Evolutionary conservation across 306 rosid species (phyloP), one percentile per base, ranked within the genome.

Genomic region (Sicyos edulis): DNA sequence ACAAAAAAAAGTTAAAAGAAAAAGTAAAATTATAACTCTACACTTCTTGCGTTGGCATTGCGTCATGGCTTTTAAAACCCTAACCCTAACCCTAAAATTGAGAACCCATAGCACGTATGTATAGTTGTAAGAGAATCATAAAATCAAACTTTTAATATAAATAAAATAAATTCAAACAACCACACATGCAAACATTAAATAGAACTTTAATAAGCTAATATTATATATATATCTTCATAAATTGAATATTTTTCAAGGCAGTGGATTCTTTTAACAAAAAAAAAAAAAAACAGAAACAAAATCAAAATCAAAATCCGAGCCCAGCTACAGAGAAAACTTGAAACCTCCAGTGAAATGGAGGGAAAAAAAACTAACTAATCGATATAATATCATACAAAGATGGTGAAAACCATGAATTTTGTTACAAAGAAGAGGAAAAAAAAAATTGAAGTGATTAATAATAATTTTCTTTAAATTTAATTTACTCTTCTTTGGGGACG

Each of bases 71-170:
- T 47, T 44, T 66, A 47, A 66, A 66, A 66, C 72, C 72, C 72
- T 47, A 47, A 67, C 72, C 72, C 72, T 67, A 67, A 67, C 72
- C 72, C 72, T 66, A 66, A 65, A 37, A 8, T 4, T 6, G 11
- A 65, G 7, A 20, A 19, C 5, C 71, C 54, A 14, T 50, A 50
- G 17, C 51, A 10, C 14, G 10, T 10, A 45, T 45, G 5, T 32
- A 32, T 32, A 45, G 10, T 17, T 26, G 21, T 3, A 5, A 57
- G 21, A 57, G 34, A 57, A 17, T 19, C 11, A 54, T 54, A 6
- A 40, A 40, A 40, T 34, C 40, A 34, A 34, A 34, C 40, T 34
- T 34, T 34, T 34, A 2, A 34, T 34, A 34, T 34, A 4, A 3
- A 34, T 34, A 34, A 45, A 45, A 45, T 16, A 49, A 12, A 49